Evolutionary conservation across 208 protist genomes (phyloP).

Genomic region (Angomonas ambiguus): DNA sequence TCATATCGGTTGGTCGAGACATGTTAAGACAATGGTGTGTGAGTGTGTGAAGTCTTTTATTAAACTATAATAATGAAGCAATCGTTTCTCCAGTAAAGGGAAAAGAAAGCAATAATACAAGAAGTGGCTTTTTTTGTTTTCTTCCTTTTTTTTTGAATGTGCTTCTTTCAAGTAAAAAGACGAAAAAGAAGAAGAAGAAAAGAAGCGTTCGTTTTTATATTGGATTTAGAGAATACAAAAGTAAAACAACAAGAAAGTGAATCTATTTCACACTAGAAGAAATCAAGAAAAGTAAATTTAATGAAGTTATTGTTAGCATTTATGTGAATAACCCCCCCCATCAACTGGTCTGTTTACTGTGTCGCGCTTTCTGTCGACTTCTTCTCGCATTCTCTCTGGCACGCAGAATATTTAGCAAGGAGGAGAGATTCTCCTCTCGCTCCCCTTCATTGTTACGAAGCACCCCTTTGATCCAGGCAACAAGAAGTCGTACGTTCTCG

Average conservation of each 20-base stretch:
- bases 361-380: too few species aligned
- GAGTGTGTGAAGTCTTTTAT: background rate
- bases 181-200: background rate
- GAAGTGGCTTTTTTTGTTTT: background rate
- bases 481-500: constrained; percentile 6
- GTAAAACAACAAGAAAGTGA: background rate
- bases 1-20: constrained; percentile 6
- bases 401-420: background rate
- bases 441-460: background rate
- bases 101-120: background rate
- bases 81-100: too few species aligned
- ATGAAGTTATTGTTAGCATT: background rate
- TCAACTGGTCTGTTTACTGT: too few species aligned
- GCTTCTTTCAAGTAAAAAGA: constrained; percentile 18
- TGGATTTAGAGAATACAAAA: background rate
- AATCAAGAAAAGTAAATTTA: background rate
- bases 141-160: background rate
- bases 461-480: constrained; percentile 2
- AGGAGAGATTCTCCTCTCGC: background rate
- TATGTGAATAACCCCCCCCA: too few species aligned
- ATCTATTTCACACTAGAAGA: background rate
- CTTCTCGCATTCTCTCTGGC: too few species aligned
- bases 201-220: background rate
- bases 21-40: constrained; percentile 4
- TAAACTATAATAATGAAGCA: too few species aligned